Base-by-base conservation (phyloP, 1,139 yeast genomes). In the Geotrichum bryndzae region DNA sequence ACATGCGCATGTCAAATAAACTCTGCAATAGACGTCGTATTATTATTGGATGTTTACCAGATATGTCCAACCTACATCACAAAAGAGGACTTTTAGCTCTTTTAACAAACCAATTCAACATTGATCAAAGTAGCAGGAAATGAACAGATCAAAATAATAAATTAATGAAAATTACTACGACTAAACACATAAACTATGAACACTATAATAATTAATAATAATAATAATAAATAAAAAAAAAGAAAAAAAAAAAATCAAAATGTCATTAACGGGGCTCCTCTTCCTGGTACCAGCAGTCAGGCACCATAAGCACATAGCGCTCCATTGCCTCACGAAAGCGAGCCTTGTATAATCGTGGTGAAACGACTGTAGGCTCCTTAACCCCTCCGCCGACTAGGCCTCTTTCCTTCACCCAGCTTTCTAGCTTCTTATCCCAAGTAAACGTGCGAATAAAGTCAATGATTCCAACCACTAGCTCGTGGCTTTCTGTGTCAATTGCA, bases 321-420 rank as follows among this genome's bases (percentile, higher is more conserved):
- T 94, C 98, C 99, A 95, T 95, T 0, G 99, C 99, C 72, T 92
- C 99, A 68, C 99, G 81, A 72, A 95, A 95, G 66, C 99, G 79
- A 60, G 87, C 90, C 69, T 96, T 86, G 74, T 95, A 95, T 75
- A 92, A 98, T 69, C 91, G 85, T 0, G 99, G 99, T 0, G 99
- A 92, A 8, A 95, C 92, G 57, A 95, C 96, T 0, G 99, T 95
- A 0, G 99, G 99, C 67, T 90, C 97, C 69, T 89, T 91, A 1
- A 92, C 91, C 60, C 90, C 90, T 59, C 89, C 90, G 1, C 87
- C 84, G 57, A 91, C 96, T 54, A 95, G 77, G 15, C 96, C 96
- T 67, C 87, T 83, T 64, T 96, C 99, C 72, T 95, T 95, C 52
- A 95, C 99, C 99, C 99, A 95, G 73, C 96, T 91, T 73, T 95